These are phyloP conservation scores for Clarkia xantiana DNA, from an alignment of 345 rosid genomes.

Conservation along the genomic window DNA sequence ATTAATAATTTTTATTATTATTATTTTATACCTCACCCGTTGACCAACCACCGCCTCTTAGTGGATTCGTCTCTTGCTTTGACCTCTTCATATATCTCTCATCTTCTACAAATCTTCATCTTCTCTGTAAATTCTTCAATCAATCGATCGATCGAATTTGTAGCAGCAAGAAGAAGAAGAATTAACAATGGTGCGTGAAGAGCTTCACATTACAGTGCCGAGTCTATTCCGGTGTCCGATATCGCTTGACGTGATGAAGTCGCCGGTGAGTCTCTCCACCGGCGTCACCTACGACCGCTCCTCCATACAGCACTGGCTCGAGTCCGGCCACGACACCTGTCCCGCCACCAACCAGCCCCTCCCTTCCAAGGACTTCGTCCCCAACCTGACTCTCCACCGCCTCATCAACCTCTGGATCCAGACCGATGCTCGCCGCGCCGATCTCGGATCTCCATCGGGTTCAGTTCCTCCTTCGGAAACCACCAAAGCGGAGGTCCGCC, in stretches of 20 bases:
- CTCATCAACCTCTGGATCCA: constrained; percentile 30
- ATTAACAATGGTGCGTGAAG: constrained; percentile 18
- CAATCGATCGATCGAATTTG: too few species aligned
- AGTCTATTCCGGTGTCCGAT: constrained; percentile 39
- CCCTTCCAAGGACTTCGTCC: constrained; percentile 26
- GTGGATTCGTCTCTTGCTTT: background rate
- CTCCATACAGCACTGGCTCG: constrained; percentile 41
- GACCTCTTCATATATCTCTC: too few species aligned
- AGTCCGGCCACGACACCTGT: constrained; percentile 37
- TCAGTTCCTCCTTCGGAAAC: background rate
- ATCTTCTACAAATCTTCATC: constrained; percentile 4
- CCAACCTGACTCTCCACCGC: constrained; percentile 34
- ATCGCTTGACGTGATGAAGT: constrained; percentile 40
- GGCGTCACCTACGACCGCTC: constrained; percentile 46
- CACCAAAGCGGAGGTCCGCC: background rate
- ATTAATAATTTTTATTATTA: too few species aligned
- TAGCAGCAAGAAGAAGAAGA: background rate
- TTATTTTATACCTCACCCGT: constrained; percentile 2
- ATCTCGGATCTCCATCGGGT: background rate
- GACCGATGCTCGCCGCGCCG: background rate
- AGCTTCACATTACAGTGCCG: constrained; percentile 30
- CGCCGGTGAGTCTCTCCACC: constrained; percentile 42
- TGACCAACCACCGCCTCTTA: constrained; percentile 11
- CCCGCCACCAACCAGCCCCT: constrained; percentile 47
- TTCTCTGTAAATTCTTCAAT: background rate